Evolutionary conservation across 2,329 filamentous ascomycete genomes (phyloP).

Genomic region (Phialemoniopsis sp.): DNA sequence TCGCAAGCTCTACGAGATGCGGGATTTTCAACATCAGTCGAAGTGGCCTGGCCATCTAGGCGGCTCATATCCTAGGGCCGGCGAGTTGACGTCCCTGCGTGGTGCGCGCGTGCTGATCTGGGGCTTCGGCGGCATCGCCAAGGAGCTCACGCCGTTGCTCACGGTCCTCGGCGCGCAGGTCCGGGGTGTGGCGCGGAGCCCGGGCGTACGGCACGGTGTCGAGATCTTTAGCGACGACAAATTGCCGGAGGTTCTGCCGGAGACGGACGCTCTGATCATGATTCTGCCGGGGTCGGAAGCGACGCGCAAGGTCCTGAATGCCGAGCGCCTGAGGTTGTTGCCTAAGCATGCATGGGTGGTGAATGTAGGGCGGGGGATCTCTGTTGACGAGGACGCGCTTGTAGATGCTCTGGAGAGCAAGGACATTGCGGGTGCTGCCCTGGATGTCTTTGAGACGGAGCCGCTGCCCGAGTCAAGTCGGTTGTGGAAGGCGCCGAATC

Average conservation of each 20-base stretch:
- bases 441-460: slow-evolving; percentile 39
- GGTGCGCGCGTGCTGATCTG: slow-evolving; percentile 38
- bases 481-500: slow-evolving; percentile 16
- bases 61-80: slow-evolving; percentile 34
- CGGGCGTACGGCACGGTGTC: slow-evolving; percentile 34
- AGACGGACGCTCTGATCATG: slow-evolving; percentile 44
- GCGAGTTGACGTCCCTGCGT: slow-evolving; percentile 37
- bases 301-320: slow-evolving; percentile 34
- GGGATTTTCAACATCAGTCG: slow-evolving; percentile 36
- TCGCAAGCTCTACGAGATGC: slow-evolving; percentile 36
- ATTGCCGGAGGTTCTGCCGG: slow-evolving; percentile 29
- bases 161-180: slow-evolving; percentile 40
- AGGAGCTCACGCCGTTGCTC: slow-evolving; percentile 34
- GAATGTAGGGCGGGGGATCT: slow-evolving; percentile 44
- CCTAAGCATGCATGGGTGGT: slow-evolving; percentile 35
- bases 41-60: slow-evolving; percentile 42
- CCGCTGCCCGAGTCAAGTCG: slow-evolving; percentile 11
- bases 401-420: slow-evolving; percentile 36
- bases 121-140: slow-evolving; percentile 47
- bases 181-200: slow-evolving; percentile 33
- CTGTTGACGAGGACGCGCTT: slow-evolving; percentile 44
- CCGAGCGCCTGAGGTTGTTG: slow-evolving; percentile 28
- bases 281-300: slow-evolving; percentile 36
- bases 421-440: slow-evolving; percentile 41
- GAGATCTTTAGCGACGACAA: slow-evolving; percentile 35